A percentile compares a stretch with the other conserved stretches of the same genome.
These are phyloP conservation scores for Calcarisporium arbuscula DNA, from an alignment of 2,329 filamentous ascomycete species.

Conservation along the genomic window DNA sequence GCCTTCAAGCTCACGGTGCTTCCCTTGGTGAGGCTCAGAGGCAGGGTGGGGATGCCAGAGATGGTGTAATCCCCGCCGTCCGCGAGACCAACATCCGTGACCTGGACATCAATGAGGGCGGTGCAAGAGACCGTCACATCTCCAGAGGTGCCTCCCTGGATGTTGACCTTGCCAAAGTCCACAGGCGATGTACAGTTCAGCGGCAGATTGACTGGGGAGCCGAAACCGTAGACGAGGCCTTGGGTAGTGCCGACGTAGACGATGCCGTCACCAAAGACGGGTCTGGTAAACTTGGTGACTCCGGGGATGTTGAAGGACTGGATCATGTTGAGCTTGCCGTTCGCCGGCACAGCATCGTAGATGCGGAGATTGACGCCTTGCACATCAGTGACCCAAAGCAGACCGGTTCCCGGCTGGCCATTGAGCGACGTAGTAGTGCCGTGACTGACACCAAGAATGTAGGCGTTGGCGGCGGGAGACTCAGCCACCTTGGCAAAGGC, in stretches of 20 bases:
- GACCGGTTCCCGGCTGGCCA: constrained; percentile 45
- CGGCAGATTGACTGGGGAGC: constrained; percentile 46
- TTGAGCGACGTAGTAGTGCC: constrained; percentile 50
- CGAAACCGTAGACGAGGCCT: constrained; percentile 49
- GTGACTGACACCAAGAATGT: constrained; percentile 49
- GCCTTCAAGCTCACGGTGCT: constrained; percentile 36
- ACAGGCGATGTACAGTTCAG: constrained; percentile 46
- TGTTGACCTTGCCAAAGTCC: constrained; percentile 39
- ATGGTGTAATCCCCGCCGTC: constrained; percentile 29
- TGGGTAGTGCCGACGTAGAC: constrained; percentile 46
- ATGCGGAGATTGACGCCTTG: constrained; percentile 45
- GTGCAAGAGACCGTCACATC: constrained; percentile 36
- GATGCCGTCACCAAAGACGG: constrained; percentile 51
- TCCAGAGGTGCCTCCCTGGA: constrained; percentile 29
- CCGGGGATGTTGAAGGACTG: constrained; percentile 45
- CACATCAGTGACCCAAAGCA: constrained; percentile 51
- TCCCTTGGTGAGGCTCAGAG: constrained; percentile 26
- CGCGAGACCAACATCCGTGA: constrained; percentile 31
- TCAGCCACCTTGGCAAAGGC: constrained; percentile 48
- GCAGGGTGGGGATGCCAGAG: constrained; percentile 24
- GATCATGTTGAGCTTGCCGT: constrained; percentile 39
- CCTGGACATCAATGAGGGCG: constrained; percentile 35
- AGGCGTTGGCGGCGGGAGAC: constrained; percentile 42
- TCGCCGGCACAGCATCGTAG: constrained; percentile 44
- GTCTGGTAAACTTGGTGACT: constrained; percentile 49